Conservation (phyloP, 805 yeast genomes). For the Spencermartinsiella europaea region DNA sequence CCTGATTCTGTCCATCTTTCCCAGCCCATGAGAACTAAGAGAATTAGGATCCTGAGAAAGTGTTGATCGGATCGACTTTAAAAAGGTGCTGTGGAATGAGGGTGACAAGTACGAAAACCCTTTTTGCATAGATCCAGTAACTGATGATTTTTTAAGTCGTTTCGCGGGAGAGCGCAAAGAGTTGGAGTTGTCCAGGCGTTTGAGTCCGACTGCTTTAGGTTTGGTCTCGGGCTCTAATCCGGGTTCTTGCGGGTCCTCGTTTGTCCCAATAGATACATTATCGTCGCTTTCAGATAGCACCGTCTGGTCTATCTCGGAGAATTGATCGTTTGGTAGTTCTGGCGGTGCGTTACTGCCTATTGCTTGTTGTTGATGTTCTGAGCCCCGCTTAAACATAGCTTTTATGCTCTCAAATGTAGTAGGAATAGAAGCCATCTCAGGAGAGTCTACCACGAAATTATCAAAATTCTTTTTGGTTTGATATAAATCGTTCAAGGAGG, state of each 20-base stretch:
- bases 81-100: background rate
- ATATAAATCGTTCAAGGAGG: background rate
- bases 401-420: constrained; percentile 17
- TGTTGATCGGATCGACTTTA: background rate
- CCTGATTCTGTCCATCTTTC: constrained; percentile 3
- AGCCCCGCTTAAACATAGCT: constrained; percentile 12
- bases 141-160: background rate
- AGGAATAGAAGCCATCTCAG: constrained; percentile 8
- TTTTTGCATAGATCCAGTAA: background rate
- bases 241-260: too few species aligned
- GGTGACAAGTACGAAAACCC: background rate
- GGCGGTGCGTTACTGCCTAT: too few species aligned
- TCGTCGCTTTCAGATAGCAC: too few species aligned
- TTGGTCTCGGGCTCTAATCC: background rate
- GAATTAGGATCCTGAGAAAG: constrained; percentile 1
- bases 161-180: background rate
- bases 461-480: background rate
- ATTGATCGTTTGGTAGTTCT: too few species aligned
- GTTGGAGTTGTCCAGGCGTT: background rate
- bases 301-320: too few species aligned
- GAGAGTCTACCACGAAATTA: constrained; percentile 1
- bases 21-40: constrained; percentile 14
- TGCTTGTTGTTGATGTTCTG: too few species aligned
- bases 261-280: too few species aligned
- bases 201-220: background rate